Percentiles rank a stretch among this genome's conserved stretches.
phyloP scores from a whole-genome alignment of 2,329 filamentous ascomycete species.

The Fusarium sp. region DNA sequence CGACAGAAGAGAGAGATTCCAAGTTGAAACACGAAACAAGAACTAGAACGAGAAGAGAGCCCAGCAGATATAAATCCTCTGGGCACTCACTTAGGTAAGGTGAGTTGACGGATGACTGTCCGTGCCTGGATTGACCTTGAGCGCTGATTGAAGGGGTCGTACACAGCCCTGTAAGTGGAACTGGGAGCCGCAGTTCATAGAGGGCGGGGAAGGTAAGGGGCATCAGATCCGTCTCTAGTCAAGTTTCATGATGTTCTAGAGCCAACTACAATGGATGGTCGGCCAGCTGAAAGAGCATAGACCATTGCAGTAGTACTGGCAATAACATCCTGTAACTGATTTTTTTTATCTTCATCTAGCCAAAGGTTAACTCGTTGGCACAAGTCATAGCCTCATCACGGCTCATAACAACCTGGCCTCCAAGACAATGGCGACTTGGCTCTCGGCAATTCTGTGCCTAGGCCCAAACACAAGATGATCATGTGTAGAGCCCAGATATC shows the following conservation, averaged over 20 bases:
- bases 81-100: constrained; percentile 17
- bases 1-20: constrained; percentile 19
- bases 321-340: neutral
- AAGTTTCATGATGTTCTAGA: constrained; percentile 46
- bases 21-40: constrained; percentile 17
- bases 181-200: constrained; percentile 30
- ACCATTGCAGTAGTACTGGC: constrained; percentile 17
- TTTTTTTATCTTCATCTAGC: neutral
- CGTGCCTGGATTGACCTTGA: constrained; percentile 22
- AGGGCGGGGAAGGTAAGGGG: constrained; percentile 31
- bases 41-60: constrained; percentile 9
- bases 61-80: constrained; percentile 15
- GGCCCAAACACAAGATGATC: constrained; percentile 9
- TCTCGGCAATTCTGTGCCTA: constrained; percentile 33
- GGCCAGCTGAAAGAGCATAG: neutral
- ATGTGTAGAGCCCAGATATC: constrained; percentile 3
- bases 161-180: constrained; percentile 49
- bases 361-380: neutral
- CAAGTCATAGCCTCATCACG: neutral
- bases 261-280: constrained; percentile 30
- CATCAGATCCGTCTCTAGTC: constrained; percentile 22
- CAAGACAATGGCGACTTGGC: constrained; percentile 24
- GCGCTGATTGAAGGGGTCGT: constrained; percentile 41
- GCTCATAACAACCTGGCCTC: neutral
- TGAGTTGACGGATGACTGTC: constrained; percentile 24